Conservation (phyloP, 2,329 filamentous ascomycete species). For the Monilinia aucupariae region DNA sequence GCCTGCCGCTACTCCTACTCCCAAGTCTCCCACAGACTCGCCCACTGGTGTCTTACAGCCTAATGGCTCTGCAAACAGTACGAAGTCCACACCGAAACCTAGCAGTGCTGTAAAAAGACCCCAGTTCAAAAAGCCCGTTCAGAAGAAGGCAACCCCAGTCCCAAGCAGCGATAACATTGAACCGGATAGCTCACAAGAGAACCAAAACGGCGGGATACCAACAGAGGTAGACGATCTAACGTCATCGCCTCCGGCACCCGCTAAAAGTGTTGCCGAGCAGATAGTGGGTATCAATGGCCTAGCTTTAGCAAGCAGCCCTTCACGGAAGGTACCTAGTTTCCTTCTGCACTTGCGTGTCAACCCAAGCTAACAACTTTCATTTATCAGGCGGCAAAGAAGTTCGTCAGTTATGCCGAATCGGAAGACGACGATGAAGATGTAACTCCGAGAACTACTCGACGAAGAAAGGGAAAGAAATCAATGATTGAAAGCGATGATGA, state of each 20-base stretch:
- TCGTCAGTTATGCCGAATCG: conserved; percentile 79
- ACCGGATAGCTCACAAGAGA: conserved; percentile 63
- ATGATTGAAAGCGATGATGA: conserved; percentile 62
- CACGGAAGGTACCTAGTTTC: conserved; percentile 60
- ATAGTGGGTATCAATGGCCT: conserved; percentile 40
- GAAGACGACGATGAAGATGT: conserved; percentile 75
- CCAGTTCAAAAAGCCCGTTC: conserved; percentile 28
- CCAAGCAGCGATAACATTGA: conserved; percentile 74
- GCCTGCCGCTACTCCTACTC: conserved; percentile 38
- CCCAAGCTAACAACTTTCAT: not conserved
- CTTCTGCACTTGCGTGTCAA: not conserved
- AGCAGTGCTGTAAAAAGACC: conserved; percentile 42
- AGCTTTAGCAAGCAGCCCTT: conserved; percentile 61
- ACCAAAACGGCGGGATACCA: conserved; percentile 41
- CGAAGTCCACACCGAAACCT: conserved; percentile 34
- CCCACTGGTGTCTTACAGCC: conserved; percentile 29
- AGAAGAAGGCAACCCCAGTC: conserved; percentile 58
- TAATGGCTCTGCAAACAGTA: conserved; percentile 36
- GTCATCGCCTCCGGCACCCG: conserved; percentile 39
- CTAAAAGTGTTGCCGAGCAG: conserved; percentile 42
- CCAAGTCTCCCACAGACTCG: conserved; percentile 11
- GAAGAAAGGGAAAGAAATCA: conserved; percentile 48
- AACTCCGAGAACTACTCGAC: conserved; percentile 37
- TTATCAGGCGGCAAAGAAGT: conserved; percentile 50
- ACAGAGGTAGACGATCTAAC: conserved; percentile 49